Evolutionary conservation across 345 rosid species (phyloP).

Genomic region (Populus euphratica): DNA sequence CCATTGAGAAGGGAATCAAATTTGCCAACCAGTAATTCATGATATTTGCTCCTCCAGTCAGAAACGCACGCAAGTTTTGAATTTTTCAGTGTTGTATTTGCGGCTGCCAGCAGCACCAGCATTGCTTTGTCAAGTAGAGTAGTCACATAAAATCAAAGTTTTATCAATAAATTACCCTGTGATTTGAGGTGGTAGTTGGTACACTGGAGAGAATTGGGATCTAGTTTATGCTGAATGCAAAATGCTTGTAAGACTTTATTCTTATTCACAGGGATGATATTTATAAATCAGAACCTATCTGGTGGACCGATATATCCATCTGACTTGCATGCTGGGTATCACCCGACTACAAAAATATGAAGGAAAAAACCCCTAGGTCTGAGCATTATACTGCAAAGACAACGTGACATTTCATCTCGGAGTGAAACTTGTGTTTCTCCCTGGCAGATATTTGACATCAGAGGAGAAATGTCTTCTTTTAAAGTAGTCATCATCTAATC

Average conservation of each 20-base stretch:
- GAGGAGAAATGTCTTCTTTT: too few species aligned
- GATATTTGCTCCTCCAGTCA: not conserved
- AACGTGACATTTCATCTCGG: not conserved
- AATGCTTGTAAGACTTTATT: not conserved
- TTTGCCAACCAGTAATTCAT: conserved; percentile 41
- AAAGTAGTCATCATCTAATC: too few species aligned
- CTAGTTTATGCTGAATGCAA: not conserved
- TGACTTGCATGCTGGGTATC: not conserved
- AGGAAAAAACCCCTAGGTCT: not conserved
- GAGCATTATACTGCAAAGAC: not conserved
- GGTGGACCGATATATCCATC: too few species aligned
- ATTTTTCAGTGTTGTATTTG: conserved; percentile 20
- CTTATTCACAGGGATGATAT: not conserved
- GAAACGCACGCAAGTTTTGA: conserved; percentile 13
- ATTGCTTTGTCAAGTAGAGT: conserved; percentile 17
- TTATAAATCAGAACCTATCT: not conserved
- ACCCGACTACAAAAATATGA: not conserved
- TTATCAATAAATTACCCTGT: conserved; percentile 27
- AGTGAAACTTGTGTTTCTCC: not conserved
- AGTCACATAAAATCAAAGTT: conserved; percentile 5
- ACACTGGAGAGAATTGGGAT: not conserved
- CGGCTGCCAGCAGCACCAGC: conserved; percentile 27
- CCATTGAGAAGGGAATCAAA: conserved; percentile 75
- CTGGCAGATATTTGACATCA: too few species aligned
- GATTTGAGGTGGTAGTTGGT: not conserved